phyloP scores from a whole-genome alignment of 108 stramenopile species.

The Pseudonitzschia pungens region DNA sequence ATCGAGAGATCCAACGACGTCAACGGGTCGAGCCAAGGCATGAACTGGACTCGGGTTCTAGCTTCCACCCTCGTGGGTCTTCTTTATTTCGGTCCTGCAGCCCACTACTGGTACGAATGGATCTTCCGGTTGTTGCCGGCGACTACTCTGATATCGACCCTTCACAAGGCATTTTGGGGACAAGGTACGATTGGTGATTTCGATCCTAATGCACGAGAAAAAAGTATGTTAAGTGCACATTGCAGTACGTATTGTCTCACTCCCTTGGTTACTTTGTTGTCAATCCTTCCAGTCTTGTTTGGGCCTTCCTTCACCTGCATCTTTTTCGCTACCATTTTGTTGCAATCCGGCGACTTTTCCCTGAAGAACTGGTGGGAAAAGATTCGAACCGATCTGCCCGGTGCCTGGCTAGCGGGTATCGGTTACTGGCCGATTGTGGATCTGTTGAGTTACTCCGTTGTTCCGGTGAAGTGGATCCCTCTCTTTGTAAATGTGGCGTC shows the following conservation, averaged over 20 bases:
- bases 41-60: conserved; percentile 50
- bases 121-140: conserved; percentile 66
- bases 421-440: conserved; percentile 91
- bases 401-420: conserved; percentile 73
- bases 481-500: conserved; percentile 78
- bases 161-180: conserved; percentile 81
- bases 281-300: conserved; percentile 45
- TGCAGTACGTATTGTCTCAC: neutral
- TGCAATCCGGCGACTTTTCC: conserved; percentile 61
- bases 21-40: conserved; percentile 10
- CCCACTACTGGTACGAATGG: conserved; percentile 79
- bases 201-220: neutral
- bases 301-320: conserved; percentile 85
- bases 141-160: conserved; percentile 59
- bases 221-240: neutral
- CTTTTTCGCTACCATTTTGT: conserved; percentile 73
- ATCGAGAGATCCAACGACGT: conserved; percentile 44
- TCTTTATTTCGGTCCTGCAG: conserved; percentile 85
- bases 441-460: conserved; percentile 66
- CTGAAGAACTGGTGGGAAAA: conserved; percentile 60
- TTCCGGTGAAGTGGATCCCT: conserved; percentile 76
- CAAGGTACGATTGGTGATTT: conserved; percentile 37
- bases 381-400: conserved; percentile 70
- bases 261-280: neutral
- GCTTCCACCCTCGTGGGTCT: conserved; percentile 65